Evolutionary conservation across 805 yeast genomes (phyloP).

Genomic region (Zygotorulaspora chibaensis): DNA sequence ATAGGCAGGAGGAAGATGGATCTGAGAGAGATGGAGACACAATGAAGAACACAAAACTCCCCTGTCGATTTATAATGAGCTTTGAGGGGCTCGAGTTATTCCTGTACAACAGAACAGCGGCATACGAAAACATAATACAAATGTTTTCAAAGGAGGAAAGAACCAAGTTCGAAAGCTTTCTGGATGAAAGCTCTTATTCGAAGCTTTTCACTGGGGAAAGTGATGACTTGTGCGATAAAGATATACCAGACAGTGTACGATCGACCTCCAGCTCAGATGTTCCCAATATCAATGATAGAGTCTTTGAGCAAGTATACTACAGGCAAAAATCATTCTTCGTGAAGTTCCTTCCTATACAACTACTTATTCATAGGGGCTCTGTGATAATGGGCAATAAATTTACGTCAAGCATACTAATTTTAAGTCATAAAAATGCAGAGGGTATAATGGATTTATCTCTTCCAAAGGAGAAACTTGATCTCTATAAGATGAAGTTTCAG

Average conservation of each 20-base stretch:
- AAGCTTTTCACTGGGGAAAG: constrained; percentile 17
- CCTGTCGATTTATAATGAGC: constrained; percentile 52
- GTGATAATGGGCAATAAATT: constrained; percentile 73
- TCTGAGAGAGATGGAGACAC: constrained; percentile 12
- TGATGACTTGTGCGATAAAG: constrained; percentile 9
- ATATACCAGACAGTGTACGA: constrained; percentile 9
- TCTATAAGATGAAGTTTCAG: constrained; percentile 45
- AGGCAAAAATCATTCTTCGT: constrained; percentile 24
- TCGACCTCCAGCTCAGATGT: constrained; percentile 8
- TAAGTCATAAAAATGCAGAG: constrained; percentile 50
- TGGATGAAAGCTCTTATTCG: constrained; percentile 19
- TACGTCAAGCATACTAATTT: constrained; percentile 68
- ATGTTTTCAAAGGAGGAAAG: constrained; percentile 24
- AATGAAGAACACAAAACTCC: constrained; percentile 44
- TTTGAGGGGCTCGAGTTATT: constrained; percentile 80
- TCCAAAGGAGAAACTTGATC: constrained; percentile 51
- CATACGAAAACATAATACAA: constrained; percentile 64
- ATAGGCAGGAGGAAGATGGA: constrained; percentile 11
- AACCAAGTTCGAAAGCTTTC: constrained; percentile 18
- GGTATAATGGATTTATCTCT: constrained; percentile 53
- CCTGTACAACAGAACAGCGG: constrained; percentile 70
- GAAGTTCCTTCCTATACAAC: constrained; percentile 55
- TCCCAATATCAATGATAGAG: constrained; percentile 19
- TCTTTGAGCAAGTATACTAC: constrained; percentile 10
- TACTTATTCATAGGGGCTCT: constrained; percentile 62